Evolutionary conservation across 2,329 filamentous ascomycete species (phyloP), one percentile per base, ranked within the genome.

Genomic region (Aspergillus ibericus): DNA sequence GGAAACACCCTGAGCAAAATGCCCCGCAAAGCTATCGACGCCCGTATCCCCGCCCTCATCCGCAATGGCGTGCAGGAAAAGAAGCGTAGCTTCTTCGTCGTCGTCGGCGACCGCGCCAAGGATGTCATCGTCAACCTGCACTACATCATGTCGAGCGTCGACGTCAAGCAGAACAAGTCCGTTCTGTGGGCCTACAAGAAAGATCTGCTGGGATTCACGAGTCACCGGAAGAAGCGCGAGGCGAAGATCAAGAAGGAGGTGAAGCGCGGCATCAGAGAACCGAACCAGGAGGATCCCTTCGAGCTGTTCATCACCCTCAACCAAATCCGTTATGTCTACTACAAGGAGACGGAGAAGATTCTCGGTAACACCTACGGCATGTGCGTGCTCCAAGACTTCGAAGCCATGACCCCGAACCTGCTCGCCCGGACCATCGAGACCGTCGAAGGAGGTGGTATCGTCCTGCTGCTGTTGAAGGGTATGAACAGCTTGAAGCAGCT

Each of bases 301-400:
- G 95, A 99, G 79, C 85, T 98, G 55, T 99, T 98, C 78, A 89
- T 98, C 68, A 95, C 92, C 59, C 87, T 96, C 58, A 91, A 98
- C 80, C 92, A 97, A 77, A 96, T 99, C 74, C 90, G 95, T 76
- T 99, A 99, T 84, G 92, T 95, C 58, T 99, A 96, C 83, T 99
- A 99, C 82, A 99, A 99, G 79, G 95, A 99, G 80, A 98, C 95
- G 27, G 95, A 99, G 71, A 98, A 97, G 82, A 97, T 99, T 72
- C 79, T 98, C 57, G 95, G 95, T 74, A 96, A 98, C 76, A 99
- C 95, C 44, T 99, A 95, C 73, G 93, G 93, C 73, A 97, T 97
- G 91, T 97, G 92, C 75, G 96, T 99, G 64, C 80, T 99, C 67
- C 95, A 99, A 76, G 95, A 99, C 73, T 99, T 99, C 70, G 95